These are phyloP conservation scores for Crucibulum parvulum DNA, from an alignment of 1,284 basidiomycete species.

Conservation along the genomic window DNA sequence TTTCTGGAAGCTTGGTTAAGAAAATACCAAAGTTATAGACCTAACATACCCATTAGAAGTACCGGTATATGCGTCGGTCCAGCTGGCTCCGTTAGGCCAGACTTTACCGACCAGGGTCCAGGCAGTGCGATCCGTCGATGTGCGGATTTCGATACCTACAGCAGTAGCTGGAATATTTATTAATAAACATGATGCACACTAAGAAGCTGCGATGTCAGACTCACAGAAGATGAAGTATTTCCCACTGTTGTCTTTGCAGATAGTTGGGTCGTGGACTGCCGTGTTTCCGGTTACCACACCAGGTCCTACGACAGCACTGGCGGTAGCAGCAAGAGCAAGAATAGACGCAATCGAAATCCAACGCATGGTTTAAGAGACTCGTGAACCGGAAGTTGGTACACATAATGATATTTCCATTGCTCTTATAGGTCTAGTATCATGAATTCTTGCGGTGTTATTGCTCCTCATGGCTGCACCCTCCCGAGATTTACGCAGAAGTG, in stretches of 20 bases:
- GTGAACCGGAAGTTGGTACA: no score
- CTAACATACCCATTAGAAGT: slow-evolving; percentile 49
- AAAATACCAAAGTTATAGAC: background rate
- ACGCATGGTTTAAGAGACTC: slow-evolving; percentile 11
- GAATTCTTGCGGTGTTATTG: no score
- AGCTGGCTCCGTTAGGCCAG: slow-evolving; percentile 55
- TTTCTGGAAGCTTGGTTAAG: slow-evolving; percentile 24
- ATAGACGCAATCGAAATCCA: slow-evolving; percentile 13
- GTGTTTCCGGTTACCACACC: slow-evolving; percentile 52
- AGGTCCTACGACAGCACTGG: slow-evolving; percentile 39
- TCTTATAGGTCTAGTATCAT: no score
- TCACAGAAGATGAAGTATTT: slow-evolving; percentile 60
- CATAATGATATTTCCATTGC: no score
- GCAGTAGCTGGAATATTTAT: slow-evolving; percentile 44
- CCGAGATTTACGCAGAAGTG: no score
- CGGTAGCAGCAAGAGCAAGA: slow-evolving; percentile 17
- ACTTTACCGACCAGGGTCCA: slow-evolving; percentile 57
- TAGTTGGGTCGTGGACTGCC: slow-evolving; percentile 53
- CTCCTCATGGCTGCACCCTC: no score
- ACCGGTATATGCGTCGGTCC: slow-evolving; percentile 57
- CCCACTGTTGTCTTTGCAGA: slow-evolving; percentile 58
- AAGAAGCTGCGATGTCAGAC: slow-evolving; percentile 11
- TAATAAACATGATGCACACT: background rate
- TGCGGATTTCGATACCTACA: slow-evolving; percentile 56
- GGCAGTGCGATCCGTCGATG: slow-evolving; percentile 55